phyloP scores from a whole-genome alignment of 192 early-diverging fungal species.

The Dimargaris xerosporica region DNA sequence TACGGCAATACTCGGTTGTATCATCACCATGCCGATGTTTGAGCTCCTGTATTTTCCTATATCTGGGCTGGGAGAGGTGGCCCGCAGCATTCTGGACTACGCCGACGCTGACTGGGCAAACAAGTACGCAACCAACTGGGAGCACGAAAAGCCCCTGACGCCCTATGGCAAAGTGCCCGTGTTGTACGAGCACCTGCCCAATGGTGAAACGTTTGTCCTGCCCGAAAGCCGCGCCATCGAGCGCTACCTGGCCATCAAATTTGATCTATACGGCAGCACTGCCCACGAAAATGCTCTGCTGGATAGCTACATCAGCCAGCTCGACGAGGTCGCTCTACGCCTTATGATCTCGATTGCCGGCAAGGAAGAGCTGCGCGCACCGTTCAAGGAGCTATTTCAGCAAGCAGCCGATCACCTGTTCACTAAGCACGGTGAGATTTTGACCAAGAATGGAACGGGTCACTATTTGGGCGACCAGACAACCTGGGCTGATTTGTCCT shows the following conservation, averaged over 20 bases:
- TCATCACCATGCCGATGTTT: conserved; percentile 7
- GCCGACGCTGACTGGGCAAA: conserved; percentile 19
- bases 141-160: conserved; percentile 21
- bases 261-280: conserved; percentile 17
- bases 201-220: conserved; percentile 19
- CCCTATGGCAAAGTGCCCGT: conserved; percentile 34
- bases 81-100: conserved; percentile 23
- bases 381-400: conserved; percentile 12
- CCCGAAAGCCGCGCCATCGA: conserved; percentile 30
- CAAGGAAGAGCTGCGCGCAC: conserved; percentile 14
- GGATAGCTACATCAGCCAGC: conserved; percentile 16
- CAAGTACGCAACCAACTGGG: conserved; percentile 21
- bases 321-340: conserved; percentile 11
- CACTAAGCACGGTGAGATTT: conserved; percentile 23
- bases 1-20: background rate
- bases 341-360: background rate
- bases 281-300: conserved; percentile 17
- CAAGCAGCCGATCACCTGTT: conserved; percentile 13
- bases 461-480: conserved; percentile 30
- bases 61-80: conserved; percentile 15
- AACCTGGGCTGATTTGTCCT: conserved; percentile 24
- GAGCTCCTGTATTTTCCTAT: conserved; percentile 21
- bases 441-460: conserved; percentile 37
- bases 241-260: conserved; percentile 28
- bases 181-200: conserved; percentile 22